Evolutionary conservation across 495 filamentous ascomycete genomes (phyloP).

Genomic region (Tuber indicum): DNA sequence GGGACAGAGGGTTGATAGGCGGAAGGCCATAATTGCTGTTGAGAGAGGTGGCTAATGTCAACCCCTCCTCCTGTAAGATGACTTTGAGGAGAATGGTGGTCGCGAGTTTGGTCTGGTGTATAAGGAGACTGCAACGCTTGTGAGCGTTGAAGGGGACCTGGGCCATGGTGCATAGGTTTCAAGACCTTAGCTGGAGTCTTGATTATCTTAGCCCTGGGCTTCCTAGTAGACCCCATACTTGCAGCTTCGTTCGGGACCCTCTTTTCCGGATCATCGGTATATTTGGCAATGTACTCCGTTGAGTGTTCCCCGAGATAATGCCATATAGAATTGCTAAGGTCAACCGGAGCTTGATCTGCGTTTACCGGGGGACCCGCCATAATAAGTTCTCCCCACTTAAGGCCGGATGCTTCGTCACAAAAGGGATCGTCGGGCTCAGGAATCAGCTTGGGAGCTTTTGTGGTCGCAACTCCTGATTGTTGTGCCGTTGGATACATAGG

Average conservation of each 20-base stretch:
- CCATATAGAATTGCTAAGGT: constrained; percentile 73
- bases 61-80: neutral
- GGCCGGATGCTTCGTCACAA: constrained; percentile 48
- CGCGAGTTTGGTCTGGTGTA: neutral
- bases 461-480: constrained; percentile 53
- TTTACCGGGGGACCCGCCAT: constrained; percentile 37
- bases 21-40: constrained; percentile 34
- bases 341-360: constrained; percentile 54
- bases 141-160: neutral
- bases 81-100: neutral
- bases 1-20: constrained; percentile 17
- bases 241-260: constrained; percentile 53
- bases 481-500: constrained; percentile 43
- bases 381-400: constrained; percentile 40
- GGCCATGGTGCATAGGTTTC: neutral
- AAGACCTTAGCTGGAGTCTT: constrained; percentile 4
- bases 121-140: neutral
- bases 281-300: constrained; percentile 87
- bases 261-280: constrained; percentile 70
- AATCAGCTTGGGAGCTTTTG: constrained; percentile 53
- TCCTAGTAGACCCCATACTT: constrained; percentile 47
- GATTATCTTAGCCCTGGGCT: constrained; percentile 30
- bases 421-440: constrained; percentile 65
- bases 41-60: constrained; percentile 13
- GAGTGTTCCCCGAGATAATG: constrained; percentile 80